phyloP scores from a whole-genome alignment of 257 asterid species.

The Cruciata laevipes region DNA sequence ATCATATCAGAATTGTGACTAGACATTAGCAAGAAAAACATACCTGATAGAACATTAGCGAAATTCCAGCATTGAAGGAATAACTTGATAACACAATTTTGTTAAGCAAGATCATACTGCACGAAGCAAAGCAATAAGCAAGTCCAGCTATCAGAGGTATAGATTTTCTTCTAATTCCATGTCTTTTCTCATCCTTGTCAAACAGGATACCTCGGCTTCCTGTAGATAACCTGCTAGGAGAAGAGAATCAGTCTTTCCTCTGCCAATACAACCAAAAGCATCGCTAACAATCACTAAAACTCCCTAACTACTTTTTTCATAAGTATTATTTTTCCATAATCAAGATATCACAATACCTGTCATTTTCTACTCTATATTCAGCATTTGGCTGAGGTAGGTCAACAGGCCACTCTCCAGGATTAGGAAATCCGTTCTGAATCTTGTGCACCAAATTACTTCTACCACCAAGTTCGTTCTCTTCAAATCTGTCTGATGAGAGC shows the following conservation, averaged over 20 bases:
- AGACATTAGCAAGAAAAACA: background rate
- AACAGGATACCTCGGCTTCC: slow-evolving; percentile 14
- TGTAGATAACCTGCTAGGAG: slow-evolving; percentile 21
- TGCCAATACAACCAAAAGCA: background rate
- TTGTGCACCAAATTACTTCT: slow-evolving; percentile 17
- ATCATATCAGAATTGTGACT: background rate
- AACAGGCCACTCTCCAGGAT: slow-evolving; percentile 27
- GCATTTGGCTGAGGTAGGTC: slow-evolving; percentile 10
- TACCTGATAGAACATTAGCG: slow-evolving; percentile 52
- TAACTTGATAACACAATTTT: slow-evolving; percentile 41
- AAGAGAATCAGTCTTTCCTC: background rate
- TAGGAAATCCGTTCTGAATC: slow-evolving; percentile 21
- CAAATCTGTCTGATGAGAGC: slow-evolving; percentile 14
- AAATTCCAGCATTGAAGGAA: slow-evolving; percentile 39
- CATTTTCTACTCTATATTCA: slow-evolving; percentile 23
- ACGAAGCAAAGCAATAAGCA: slow-evolving; percentile 47
- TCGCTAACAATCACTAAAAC: background rate
- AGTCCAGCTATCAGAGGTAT: slow-evolving; percentile 36
- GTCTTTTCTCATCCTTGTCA: slow-evolving; percentile 20
- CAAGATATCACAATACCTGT: slow-evolving; percentile 21
- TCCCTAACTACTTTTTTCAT: background rate
- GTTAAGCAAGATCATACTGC: slow-evolving; percentile 47
- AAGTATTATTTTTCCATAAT: background rate
- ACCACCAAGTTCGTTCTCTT: slow-evolving; percentile 17
- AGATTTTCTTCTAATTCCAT: slow-evolving; percentile 27